Percentiles rank a stretch among this genome's conserved stretches.
phyloP scores from a whole-genome alignment of 2,329 filamentous ascomycete species.

The Alternaria dauci region DNA sequence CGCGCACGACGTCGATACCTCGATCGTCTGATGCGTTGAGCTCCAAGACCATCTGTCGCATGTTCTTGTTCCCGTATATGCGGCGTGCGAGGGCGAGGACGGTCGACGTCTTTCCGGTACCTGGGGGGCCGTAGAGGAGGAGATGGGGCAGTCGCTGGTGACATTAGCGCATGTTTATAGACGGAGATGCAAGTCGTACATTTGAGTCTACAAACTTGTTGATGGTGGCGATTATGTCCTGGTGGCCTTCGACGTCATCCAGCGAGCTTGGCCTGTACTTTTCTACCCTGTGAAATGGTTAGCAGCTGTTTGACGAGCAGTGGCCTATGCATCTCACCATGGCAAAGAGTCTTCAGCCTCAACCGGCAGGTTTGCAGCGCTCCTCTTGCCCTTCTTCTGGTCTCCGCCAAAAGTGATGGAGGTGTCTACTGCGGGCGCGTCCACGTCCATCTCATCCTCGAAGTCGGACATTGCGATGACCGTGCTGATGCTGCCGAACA shows the following conservation, averaged over 20 bases:
- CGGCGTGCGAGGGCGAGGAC: conserved; percentile 90
- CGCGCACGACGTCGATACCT: conserved; percentile 92
- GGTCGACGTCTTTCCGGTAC: conserved; percentile 97
- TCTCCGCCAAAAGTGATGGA: conserved; percentile 76
- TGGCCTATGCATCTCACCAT: conserved; percentile 66
- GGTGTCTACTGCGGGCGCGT: conserved; percentile 62
- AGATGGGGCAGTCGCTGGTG: conserved; percentile 83
- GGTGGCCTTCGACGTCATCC: conserved; percentile 92
- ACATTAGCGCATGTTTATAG: conserved; percentile 14
- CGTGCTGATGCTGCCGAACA: neutral
- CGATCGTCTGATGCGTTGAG: conserved; percentile 97
- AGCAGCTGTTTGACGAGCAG: neutral
- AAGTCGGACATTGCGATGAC: conserved; percentile 60
- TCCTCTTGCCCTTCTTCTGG: conserved; percentile 86
- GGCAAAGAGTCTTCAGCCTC: conserved; percentile 93
- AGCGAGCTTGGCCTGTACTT: conserved; percentile 93
- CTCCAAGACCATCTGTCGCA: conserved; percentile 98
- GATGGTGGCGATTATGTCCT: conserved; percentile 96
- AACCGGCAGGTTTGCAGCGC: conserved; percentile 89
- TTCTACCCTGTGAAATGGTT: conserved; percentile 73
- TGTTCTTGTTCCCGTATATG: conserved; percentile 90
- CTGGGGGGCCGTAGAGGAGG: conserved; percentile 93
- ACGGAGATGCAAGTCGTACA: conserved; percentile 51
- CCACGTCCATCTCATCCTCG: conserved; percentile 74
- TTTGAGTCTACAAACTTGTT: conserved; percentile 98